Percentiles rank a stretch among this genome's conserved stretches.
These are phyloP conservation scores for Chamaecyparis obtusa DNA, from an alignment of 75 land plant species.

Conservation along the genomic window DNA sequence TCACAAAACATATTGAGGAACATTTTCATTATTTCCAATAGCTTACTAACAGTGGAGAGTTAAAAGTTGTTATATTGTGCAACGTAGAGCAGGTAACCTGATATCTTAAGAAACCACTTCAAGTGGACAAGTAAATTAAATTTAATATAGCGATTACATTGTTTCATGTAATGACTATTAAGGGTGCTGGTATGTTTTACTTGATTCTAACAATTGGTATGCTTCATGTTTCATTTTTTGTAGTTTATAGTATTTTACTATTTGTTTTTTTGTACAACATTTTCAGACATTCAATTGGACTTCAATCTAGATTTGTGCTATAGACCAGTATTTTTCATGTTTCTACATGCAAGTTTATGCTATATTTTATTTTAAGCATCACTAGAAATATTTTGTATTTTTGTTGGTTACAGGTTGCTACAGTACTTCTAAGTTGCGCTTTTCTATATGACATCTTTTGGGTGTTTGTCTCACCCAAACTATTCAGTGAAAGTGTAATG, in stretches of 20 bases:
- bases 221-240: too few relatives aligned
- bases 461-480: conserved; percentile 81
- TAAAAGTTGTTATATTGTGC: neutral
- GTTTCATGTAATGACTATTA: neutral
- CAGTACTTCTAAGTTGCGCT: conserved; percentile 87
- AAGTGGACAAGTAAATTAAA: neutral
- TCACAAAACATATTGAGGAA: neutral
- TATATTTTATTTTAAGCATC: neutral
- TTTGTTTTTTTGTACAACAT: too few relatives aligned
- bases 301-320: too few relatives aligned
- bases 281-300: neutral
- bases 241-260: too few relatives aligned
- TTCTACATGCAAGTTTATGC: neutral
- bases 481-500: conserved; percentile 93
- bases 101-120: neutral
- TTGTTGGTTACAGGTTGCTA: conserved; percentile 57
- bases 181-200: neutral
- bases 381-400: neutral
- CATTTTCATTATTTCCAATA: neutral
- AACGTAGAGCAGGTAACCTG: neutral
- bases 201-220: neutral
- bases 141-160: neutral
- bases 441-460: conserved; percentile 97
- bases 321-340: neutral
- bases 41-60: neutral